Base-by-base conservation (phyloP, 202 grass and related monocot species). In the Panicum virgatum region DNA sequence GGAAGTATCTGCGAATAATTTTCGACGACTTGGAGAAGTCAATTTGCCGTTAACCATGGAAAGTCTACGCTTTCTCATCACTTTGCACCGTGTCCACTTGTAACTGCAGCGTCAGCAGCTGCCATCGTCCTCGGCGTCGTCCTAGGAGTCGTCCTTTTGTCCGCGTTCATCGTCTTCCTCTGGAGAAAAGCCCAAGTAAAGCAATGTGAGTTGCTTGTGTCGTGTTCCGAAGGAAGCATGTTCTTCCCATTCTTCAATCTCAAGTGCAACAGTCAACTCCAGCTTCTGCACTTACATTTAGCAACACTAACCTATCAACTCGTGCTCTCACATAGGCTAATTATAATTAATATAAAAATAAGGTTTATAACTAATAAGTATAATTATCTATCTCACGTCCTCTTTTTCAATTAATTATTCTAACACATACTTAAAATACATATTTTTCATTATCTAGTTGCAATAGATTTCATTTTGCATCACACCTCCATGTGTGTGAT, bases 91-190 rank as follows among this genome's bases (percentile, higher is more conserved):
- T 36, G 36, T 48, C 6, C 12, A 65, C 12, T 50, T 32, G 11
- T 62, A 27, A 40, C 57, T 52, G 56, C 80, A 82, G 80, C 12
- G 52, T 52, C 15, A 11, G 48, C 56, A 15, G 65, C 43, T 18
- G 77, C 63, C 48, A 27, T 80, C 39, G 47, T 68, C 66, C 62
- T 80, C 9, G 77, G 46, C n/a, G 63, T 43, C 47, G 48, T 43
- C 47, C 29, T 79, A 37, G 7, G 29, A 19, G n/a, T 40, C 36
- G 18, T 79, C 76, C n/a, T 53, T 1, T 0, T 67, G n/a, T 66
- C 62, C 46, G 40, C 63, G 5, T 50, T 52, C 2, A 8, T 42
- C 3, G 25, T 68, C 4, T 80, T 56, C 1, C 14, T 42, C 7
- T 12, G 77, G 47, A 80, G 62, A 67, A 80, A 80, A 19, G 34